phyloP scores from a whole-genome alignment of 306 rosid genomes.

The Vigna radiata region DNA sequence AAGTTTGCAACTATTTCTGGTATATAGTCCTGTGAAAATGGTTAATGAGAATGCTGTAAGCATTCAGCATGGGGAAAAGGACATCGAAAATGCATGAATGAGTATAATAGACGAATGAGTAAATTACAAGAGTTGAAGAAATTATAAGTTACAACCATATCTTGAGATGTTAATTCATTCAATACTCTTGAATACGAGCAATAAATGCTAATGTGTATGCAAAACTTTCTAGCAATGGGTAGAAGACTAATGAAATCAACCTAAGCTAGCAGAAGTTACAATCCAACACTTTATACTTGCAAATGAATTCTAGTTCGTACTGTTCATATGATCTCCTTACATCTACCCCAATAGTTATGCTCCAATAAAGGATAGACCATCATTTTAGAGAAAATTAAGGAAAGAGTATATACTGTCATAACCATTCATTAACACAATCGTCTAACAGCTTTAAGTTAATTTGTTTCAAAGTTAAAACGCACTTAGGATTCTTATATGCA shows the following conservation, averaged over 20 bases:
- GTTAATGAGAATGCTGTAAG: conserved; percentile 26
- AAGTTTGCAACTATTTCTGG: conserved; percentile 54
- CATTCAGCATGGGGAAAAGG: background rate
- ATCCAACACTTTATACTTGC: background rate
- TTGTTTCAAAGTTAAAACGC: background rate
- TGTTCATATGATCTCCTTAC: background rate
- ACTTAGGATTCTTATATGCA: background rate
- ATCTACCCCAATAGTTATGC: background rate
- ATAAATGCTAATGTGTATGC: background rate
- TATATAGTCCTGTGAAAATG: conserved; percentile 59
- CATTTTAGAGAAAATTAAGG: background rate
- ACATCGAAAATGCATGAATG: background rate
- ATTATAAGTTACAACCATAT: background rate
- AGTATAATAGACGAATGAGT: background rate
- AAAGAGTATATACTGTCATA: background rate
- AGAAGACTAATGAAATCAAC: background rate
- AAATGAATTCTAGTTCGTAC: background rate
- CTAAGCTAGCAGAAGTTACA: background rate
- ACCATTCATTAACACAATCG: background rate
- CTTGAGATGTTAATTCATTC: background rate
- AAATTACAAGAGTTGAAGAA: background rate
- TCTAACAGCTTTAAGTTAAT: background rate
- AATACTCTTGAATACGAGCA: background rate
- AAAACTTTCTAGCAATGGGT: background rate
- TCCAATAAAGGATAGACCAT: background rate